Conservation (phyloP, 140 eudicot genomes). For the Eryngium alpinum region DNA sequence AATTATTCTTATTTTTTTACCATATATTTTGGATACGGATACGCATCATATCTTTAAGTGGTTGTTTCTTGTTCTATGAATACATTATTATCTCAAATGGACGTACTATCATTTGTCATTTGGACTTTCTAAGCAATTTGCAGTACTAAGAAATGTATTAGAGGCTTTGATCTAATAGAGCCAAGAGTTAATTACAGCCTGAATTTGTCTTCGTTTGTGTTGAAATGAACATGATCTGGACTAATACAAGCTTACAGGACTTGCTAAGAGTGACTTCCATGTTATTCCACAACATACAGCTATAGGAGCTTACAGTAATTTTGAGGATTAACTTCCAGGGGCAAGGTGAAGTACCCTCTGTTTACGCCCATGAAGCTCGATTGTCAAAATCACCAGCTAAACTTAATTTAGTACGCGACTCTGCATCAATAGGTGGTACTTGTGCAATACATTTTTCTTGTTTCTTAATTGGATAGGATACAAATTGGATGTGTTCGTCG, state of each 20-base stretch:
- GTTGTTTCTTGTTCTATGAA: not conserved
- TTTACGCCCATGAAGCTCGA: slow-evolving; percentile 71
- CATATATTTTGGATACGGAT: not conserved
- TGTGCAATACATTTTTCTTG: not conserved
- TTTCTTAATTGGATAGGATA: not conserved
- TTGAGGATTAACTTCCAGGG: slow-evolving; percentile 42
- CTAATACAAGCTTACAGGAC: slow-evolving; percentile 58
- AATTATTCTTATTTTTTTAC: not conserved
- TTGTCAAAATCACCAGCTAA: slow-evolving; percentile 81
- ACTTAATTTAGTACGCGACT: slow-evolving; percentile 63
- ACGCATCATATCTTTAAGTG: not conserved
- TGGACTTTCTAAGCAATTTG: not conserved
- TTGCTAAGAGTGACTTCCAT: slow-evolving; percentile 52
- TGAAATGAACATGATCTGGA: not conserved
- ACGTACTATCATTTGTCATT: not conserved
- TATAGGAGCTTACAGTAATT: slow-evolving; percentile 52
- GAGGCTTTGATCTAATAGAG: not conserved
- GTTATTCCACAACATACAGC: slow-evolving; percentile 75
- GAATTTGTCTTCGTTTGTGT: not conserved
- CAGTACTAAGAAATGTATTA: not conserved
- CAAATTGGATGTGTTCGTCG: not conserved
- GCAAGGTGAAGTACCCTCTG: slow-evolving; percentile 64
- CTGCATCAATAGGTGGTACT: slow-evolving; percentile 83
- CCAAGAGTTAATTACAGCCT: not conserved
- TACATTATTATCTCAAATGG: not conserved